Conservation (phyloP, 1,284 basidiomycete species). For the Neonothopanus nambi region DNA sequence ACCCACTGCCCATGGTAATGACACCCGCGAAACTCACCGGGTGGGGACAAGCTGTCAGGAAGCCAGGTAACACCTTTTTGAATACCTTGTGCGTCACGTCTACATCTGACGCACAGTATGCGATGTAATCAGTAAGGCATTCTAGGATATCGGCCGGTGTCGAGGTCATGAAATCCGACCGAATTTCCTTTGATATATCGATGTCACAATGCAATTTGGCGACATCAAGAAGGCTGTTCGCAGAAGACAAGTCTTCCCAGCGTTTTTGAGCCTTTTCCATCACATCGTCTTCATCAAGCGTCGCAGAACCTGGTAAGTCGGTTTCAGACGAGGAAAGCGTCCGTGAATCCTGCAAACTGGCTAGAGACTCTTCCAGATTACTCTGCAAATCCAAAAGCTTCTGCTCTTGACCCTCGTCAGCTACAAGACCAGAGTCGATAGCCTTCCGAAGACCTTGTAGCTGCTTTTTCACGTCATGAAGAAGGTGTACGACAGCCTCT, state of each 20-base stretch:
- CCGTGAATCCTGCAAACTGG: slow-evolving; percentile 23
- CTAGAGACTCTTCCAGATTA: slow-evolving; percentile 43
- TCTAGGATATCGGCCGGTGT: slow-evolving; percentile 67
- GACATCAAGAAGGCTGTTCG: slow-evolving; percentile 92
- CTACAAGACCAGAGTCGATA: slow-evolving; percentile 34
- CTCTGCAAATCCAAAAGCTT: slow-evolving; percentile 44
- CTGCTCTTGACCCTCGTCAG: slow-evolving; percentile 34
- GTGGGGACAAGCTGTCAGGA: slow-evolving; percentile 84
- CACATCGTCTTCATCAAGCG: slow-evolving; percentile 39
- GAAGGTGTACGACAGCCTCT: slow-evolving; percentile 51
- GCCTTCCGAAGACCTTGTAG: slow-evolving; percentile 22
- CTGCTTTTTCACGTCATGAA: slow-evolving; percentile 48
- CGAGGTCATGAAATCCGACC: slow-evolving; percentile 76
- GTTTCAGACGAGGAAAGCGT: slow-evolving; percentile 18
- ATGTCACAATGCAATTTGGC: slow-evolving; percentile 89
- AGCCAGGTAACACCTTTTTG: slow-evolving; percentile 79
- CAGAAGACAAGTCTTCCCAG: slow-evolving; percentile 94
- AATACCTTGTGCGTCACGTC: slow-evolving; percentile 85
- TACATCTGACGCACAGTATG: slow-evolving; percentile 90
- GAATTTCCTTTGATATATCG: slow-evolving; percentile 77
- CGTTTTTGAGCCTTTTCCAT: slow-evolving; percentile 49
- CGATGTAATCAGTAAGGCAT: slow-evolving; percentile 76
- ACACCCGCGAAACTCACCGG: slow-evolving; percentile 94
- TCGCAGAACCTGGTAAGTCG: slow-evolving; percentile 6
- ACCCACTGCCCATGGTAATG: slow-evolving; percentile 89